These are phyloP conservation scores for Diphasiastrum complanatum DNA, from an alignment of 83 land plant genomes.

Conservation along the genomic window DNA sequence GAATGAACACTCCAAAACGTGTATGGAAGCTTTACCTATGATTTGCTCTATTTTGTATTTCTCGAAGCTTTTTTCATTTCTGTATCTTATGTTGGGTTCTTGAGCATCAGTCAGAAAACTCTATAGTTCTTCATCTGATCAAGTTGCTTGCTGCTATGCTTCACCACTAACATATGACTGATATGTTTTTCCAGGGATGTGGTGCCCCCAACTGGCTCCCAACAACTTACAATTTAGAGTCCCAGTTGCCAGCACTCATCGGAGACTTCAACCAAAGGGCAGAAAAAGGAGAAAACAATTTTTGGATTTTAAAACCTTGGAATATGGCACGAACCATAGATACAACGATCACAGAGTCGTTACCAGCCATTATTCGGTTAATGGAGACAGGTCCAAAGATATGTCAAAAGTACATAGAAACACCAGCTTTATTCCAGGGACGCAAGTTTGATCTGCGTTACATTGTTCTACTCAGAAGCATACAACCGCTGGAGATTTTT, in stretches of 20 bases:
- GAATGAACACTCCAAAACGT: too few species aligned
- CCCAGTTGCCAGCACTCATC: slow-evolving; percentile 65
- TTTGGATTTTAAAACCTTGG: slow-evolving; percentile 98
- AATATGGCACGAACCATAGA: slow-evolving; percentile 99
- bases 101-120: too few species aligned
- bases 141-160: too few species aligned
- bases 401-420: slow-evolving; percentile 94
- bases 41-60: background rate
- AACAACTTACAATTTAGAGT: slow-evolving; percentile 84
- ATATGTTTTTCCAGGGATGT: slow-evolving; percentile 49
- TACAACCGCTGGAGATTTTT: slow-evolving; percentile 76
- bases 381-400: slow-evolving; percentile 98
- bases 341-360: slow-evolving; percentile 66
- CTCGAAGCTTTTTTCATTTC: background rate
- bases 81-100: too few species aligned
- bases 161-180: too few species aligned
- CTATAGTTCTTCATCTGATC: too few species aligned
- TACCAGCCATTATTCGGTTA: slow-evolving; percentile 73
- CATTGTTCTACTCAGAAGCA: slow-evolving; percentile 75
- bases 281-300: slow-evolving; percentile 57
- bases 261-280: slow-evolving; percentile 73
- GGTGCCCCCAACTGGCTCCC: slow-evolving; percentile 87
- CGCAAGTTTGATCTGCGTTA: slow-evolving; percentile 92
- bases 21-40: too few species aligned
- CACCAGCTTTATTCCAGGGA: slow-evolving; percentile 72